Base-by-base conservation (phyloP, 2,329 filamentous ascomycete species). In the Aspergillus thermomutatus region DNA sequence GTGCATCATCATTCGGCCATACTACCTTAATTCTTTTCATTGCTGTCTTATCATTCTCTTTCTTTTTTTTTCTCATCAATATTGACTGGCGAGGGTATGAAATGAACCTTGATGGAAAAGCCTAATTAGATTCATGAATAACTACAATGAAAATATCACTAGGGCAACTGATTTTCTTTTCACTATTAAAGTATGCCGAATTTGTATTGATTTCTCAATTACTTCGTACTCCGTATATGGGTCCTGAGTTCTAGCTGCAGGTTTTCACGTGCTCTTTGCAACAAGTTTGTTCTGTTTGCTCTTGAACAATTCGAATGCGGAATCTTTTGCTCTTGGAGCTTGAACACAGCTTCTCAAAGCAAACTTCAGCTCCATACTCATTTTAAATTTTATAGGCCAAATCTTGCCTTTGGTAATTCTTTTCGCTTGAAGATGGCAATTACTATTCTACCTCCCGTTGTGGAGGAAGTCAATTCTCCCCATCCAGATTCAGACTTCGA, bases 381-480 rank as follows among this genome's bases (percentile, higher is more conserved):
- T 37, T 41, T 37, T 3, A 17, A n/a, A 23, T 4, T 25, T 23
- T 8, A 6, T 26, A 6, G 43, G 14, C 11, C 21, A 46, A 14
- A 11, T 17, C 11, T 14, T n/a, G 8, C 11, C 14, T 46, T 46
- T 23, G 31, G 5, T 17, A 37, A 1, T 17, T 7, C 3, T 26
- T 26, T 17, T 17, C 31, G 14, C 49, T 31, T 45, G 14, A 60
- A 14, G 48, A 87, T 87, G 84, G 80, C 82, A 19, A 82, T 87
- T 60, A 82, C 82, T 5, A 86, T 87, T 62, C 75, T 84, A 31
- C 76, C 83, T 6, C 84, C 84, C 8, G 71, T 77, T 37, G 66
- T 68, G 50, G 69, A 75, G 53, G 64, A 71, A 28, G 61, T 69
- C 34, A 62, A 68, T 55, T 63, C 71, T 31, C 63, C 66, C 28